Evolutionary conservation across 106 monocot species (phyloP).

Genomic region (Acorus calamus): DNA sequence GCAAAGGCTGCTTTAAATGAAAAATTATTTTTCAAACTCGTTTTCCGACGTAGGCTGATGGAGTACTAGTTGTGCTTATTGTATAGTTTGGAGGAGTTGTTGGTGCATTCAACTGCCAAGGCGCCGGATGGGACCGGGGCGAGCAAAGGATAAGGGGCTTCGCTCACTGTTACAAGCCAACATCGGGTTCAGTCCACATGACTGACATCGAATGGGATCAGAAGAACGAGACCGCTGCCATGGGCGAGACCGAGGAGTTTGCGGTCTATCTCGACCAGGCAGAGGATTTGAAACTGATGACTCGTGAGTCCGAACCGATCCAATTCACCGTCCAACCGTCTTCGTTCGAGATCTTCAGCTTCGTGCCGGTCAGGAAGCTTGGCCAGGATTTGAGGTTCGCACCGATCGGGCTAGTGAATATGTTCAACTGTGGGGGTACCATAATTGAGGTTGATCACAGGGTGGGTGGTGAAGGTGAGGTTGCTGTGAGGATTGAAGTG

Average conservation of each 20-base stretch:
- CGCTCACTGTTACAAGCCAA: constrained; percentile 34
- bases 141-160: constrained; percentile 27
- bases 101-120: constrained; percentile 58
- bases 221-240: constrained; percentile 15
- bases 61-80: no score
- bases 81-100: constrained; percentile 43
- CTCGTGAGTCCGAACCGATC: constrained; percentile 15
- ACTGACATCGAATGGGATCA: constrained; percentile 48
- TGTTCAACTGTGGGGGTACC: constrained; percentile 42
- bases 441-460: constrained; percentile 13
- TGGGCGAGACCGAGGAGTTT: constrained; percentile 17
- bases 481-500: constrained; percentile 8
- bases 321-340: constrained; percentile 32
- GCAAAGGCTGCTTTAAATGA: no score
- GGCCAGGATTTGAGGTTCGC: constrained; percentile 17
- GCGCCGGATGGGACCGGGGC: constrained; percentile 46
- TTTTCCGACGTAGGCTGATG: no score
- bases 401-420: constrained; percentile 31
- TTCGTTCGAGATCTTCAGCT: constrained; percentile 43
- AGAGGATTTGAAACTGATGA: constrained; percentile 15
- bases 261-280: constrained; percentile 32
- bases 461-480: not conserved
- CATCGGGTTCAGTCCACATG: constrained; percentile 21
- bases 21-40: no score
- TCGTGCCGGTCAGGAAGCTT: constrained; percentile 16